phyloP scores from a whole-genome alignment of 2,329 filamentous ascomycete species.

The Aureobasidium musti region DNA sequence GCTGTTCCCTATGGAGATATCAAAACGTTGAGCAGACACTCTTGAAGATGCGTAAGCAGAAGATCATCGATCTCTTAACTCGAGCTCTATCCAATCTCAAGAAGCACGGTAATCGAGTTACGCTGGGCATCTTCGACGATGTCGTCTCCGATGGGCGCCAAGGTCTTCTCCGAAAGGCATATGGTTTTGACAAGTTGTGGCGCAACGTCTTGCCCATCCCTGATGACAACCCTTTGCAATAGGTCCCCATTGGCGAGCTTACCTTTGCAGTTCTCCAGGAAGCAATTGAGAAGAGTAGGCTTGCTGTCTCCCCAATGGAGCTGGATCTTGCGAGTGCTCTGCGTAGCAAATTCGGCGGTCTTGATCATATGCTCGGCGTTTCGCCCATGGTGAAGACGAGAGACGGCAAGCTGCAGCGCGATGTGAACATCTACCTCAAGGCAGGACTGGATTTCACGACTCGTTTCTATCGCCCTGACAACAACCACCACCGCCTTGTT shows the following conservation, averaged over 20 bases:
- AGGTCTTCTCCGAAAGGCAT: neutral
- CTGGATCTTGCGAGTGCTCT: neutral
- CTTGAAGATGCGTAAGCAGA: no score
- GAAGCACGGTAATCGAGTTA: neutral
- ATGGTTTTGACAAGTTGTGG: slow-evolving; percentile 1
- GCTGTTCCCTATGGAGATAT: neutral
- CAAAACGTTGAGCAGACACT: neutral
- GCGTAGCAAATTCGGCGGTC: neutral
- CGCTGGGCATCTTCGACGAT: neutral
- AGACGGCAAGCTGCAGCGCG: neutral
- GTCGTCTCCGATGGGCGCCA: neutral
- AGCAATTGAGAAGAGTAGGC: no score
- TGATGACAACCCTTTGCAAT: no score
- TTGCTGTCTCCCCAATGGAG: neutral
- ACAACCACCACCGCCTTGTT: neutral
- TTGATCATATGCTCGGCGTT: no score
- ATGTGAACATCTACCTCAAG: neutral
- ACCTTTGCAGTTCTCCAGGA: rapidly evolving
- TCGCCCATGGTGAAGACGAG: no score
- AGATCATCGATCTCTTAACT: neutral
- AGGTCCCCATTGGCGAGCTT: neutral
- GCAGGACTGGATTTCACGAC: neutral
- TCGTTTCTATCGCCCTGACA: neutral
- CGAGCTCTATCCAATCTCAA: neutral
- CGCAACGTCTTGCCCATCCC: neutral